Evolutionary conservation across 768 basidiomycete genomes (phyloP), one percentile per base, ranked within the genome.

Genomic region (Trametopsis cervina): DNA sequence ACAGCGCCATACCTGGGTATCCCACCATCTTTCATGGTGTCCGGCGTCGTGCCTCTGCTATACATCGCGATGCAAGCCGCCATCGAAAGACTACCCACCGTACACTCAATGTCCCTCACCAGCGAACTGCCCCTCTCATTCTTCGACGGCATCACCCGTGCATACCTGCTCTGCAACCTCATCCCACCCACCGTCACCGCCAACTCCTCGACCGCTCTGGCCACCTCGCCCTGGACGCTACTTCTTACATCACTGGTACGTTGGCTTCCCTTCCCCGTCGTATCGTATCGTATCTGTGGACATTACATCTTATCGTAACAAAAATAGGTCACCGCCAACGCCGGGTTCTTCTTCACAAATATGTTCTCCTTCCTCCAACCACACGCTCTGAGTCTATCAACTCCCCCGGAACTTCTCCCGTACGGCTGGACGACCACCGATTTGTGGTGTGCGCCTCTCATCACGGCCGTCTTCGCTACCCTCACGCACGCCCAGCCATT

Each of bases 401-500:
- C 89, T 0, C 92, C 93, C 1, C 73, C 82, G 0, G 92, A 94
- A 61, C 73, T 96, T 6, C 72, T 73, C 45, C 76, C 88, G 0
- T 85, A 84, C 49, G 93, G 93, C 11, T 95, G 92, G 92, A 85
- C 81, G 37, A 79, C 81, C 20, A 76, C 80, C 0, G 93, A 95
- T 60, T 63, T 92, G 24, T 95, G 92, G 91, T 79, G 79, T 63
- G 89, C 92, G 7, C 83, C 89, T 5, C 66, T 83, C 55, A 68
- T 83, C 56, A 90, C 89, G 10, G 85, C 72, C 1, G 60, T 93
- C 9, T 93, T 89, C 60, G 82, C 91, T 45, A 76, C 82, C 49
- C 74, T 93, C 44, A 92, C 90, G 7, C 89, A 92, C 53, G 83
- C 87, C 2, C 90, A 94, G 61, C 86, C 90, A 0, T 85, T 86